Evolutionary conservation across 495 filamentous ascomycete genomes (phyloP).

Genomic region (Paragyromitra xinjiangensis): DNA sequence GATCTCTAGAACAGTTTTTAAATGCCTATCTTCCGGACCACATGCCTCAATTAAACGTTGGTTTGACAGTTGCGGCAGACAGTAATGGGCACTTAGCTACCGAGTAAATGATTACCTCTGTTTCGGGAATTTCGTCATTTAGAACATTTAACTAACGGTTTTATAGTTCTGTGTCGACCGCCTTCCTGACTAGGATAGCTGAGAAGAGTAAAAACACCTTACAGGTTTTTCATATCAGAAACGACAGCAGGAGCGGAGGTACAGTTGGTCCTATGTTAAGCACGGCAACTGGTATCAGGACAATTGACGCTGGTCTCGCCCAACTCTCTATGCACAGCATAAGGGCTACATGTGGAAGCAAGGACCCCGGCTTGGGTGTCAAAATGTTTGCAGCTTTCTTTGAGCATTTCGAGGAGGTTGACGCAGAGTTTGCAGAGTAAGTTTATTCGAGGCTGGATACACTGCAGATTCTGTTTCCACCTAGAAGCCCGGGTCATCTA

Average conservation of each 20-base stretch:
- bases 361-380: slow-evolving; percentile 89
- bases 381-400: slow-evolving; percentile 90
- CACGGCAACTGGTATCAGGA: slow-evolving; percentile 78
- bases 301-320: slow-evolving; percentile 88
- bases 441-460: background rate
- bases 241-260: slow-evolving; percentile 85
- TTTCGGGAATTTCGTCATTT: background rate
- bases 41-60: slow-evolving; percentile 87
- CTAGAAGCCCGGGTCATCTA: background rate
- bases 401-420: slow-evolving; percentile 85
- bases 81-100: slow-evolving; percentile 75
- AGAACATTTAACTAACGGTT: slow-evolving; percentile 66
- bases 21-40: slow-evolving; percentile 79
- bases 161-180: slow-evolving; percentile 81
- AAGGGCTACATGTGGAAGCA: slow-evolving; percentile 83
- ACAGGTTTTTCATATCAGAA: slow-evolving; percentile 94
- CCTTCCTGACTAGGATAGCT: slow-evolving; percentile 77
- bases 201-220: slow-evolving; percentile 72
- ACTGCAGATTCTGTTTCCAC: background rate
- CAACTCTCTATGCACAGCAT: slow-evolving; percentile 96
- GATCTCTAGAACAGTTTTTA: slow-evolving; percentile 20
- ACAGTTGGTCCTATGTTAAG: slow-evolving; percentile 96
- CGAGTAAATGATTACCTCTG: slow-evolving; percentile 18
- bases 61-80: slow-evolving; percentile 84
- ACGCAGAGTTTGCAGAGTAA: slow-evolving; percentile 75